A percentile compares a stretch with the other conserved stretches of the same genome.
phyloP scores from a whole-genome alignment of 2,329 filamentous ascomycete species.

The Epichloe sylvatica region DNA sequence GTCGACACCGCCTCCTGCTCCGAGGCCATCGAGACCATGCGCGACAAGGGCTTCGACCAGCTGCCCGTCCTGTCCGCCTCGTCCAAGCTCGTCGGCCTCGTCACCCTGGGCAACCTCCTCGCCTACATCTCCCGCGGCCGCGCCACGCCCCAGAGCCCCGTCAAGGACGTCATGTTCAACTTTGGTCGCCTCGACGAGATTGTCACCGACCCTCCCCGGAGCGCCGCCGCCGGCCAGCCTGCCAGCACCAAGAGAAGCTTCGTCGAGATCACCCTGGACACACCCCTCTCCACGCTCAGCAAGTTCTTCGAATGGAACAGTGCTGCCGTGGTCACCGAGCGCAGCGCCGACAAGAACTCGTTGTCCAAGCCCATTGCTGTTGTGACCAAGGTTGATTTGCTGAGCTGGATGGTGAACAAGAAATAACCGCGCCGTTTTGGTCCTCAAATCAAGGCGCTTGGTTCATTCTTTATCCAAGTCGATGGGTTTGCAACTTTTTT shows the following conservation, averaged over 20 bases:
- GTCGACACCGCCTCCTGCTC: slow-evolving; percentile 56
- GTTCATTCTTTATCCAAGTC: background rate
- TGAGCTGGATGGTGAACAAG: slow-evolving; percentile 79
- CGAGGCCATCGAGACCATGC: slow-evolving; percentile 93
- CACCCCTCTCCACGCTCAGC: slow-evolving; percentile 71
- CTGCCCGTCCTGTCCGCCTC: slow-evolving; percentile 69
- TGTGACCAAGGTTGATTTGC: slow-evolving; percentile 89
- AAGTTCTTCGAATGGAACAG: slow-evolving; percentile 98
- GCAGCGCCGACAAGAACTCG: slow-evolving; percentile 38
- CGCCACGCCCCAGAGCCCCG: slow-evolving; percentile 56
- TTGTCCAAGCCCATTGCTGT: slow-evolving; percentile 70
- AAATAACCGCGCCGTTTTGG: slow-evolving; percentile 10
- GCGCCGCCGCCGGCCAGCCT: slow-evolving; percentile 28
- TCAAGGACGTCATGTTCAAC: slow-evolving; percentile 91
- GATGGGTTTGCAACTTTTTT: background rate
- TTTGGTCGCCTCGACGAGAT: slow-evolving; percentile 80
- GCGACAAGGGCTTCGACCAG: slow-evolving; percentile 95
- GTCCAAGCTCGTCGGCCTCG: slow-evolving; percentile 69
- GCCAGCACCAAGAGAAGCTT: slow-evolving; percentile 51
- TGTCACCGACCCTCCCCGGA: slow-evolving; percentile 69
- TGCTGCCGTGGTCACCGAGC: slow-evolving; percentile 84
- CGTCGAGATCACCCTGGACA: slow-evolving; percentile 88
- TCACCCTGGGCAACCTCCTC: slow-evolving; percentile 88
- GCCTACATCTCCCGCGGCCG: slow-evolving; percentile 78
- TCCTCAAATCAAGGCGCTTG: background rate